phyloP scores from a whole-genome alignment of 2,329 filamentous ascomycete species.

The Epichloe glyceriae region DNA sequence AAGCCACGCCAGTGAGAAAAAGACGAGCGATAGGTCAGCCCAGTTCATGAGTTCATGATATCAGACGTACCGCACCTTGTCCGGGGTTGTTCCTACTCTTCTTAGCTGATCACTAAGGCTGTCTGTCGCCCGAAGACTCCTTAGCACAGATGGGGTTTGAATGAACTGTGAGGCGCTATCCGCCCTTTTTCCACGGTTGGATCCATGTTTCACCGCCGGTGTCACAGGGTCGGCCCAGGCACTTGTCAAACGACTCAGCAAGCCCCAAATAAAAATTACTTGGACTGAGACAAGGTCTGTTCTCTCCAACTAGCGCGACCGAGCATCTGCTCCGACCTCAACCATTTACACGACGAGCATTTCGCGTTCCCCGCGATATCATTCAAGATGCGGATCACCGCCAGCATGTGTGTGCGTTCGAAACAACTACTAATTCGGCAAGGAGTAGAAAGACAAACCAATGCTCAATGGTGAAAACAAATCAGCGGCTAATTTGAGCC shows the following conservation, averaged over 20 bases:
- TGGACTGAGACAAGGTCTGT: background rate
- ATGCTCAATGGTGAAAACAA: background rate
- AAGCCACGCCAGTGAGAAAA: slow-evolving; percentile 2
- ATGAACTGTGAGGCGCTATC: background rate
- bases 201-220: slow-evolving; percentile 6
- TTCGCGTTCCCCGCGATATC: background rate
- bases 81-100: background rate
- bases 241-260: slow-evolving; percentile 6
- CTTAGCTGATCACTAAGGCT: background rate
- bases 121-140: background rate
- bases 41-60: background rate
- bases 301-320: background rate
- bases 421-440: background rate
- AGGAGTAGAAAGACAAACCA: background rate
- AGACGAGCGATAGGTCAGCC: slow-evolving; percentile 1
- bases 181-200: background rate
- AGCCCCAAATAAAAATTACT: background rate
- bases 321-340: background rate
- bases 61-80: background rate
- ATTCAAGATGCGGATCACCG: too few relatives aligned
- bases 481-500: background rate
- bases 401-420: background rate
- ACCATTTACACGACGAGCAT: background rate
- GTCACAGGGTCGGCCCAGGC: slow-evolving; percentile 4
- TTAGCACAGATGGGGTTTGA: too few relatives aligned